phyloP scores from a whole-genome alignment of 2,329 filamentous ascomycete genomes.

The Dactylellina drechsleri region DNA sequence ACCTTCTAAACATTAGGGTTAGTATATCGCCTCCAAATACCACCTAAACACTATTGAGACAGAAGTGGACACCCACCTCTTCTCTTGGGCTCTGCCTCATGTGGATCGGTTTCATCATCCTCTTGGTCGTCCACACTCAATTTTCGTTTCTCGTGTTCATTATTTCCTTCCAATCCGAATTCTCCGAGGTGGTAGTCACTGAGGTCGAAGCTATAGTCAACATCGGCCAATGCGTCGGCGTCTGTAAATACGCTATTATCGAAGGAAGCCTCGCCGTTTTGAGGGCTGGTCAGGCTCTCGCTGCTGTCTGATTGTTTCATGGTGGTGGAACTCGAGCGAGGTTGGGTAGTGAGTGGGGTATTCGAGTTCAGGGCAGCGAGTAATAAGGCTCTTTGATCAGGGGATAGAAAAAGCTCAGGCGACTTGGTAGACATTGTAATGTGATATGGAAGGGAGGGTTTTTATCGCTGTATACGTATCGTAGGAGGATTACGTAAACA shows the following conservation, averaged over 20 bases:
- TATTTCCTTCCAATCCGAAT: slow-evolving; percentile 70
- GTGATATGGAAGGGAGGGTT: slow-evolving; percentile 57
- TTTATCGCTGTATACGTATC: slow-evolving; percentile 54
- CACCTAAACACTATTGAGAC: slow-evolving; percentile 46
- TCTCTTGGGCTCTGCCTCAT: slow-evolving; percentile 59
- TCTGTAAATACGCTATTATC: slow-evolving; percentile 49
- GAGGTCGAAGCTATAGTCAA: slow-evolving; percentile 78
- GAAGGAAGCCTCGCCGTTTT: slow-evolving; percentile 58
- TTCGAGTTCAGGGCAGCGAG: slow-evolving; percentile 81
- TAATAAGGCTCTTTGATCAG: slow-evolving; percentile 79
- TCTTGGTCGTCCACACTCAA: slow-evolving; percentile 60
- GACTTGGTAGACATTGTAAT: slow-evolving; percentile 49
- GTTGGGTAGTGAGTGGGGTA: slow-evolving; percentile 61
- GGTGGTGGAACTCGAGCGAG: slow-evolving; percentile 59
- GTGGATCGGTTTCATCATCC: slow-evolving; percentile 57
- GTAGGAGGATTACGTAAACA: slow-evolving; percentile 59
- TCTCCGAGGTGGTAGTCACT: slow-evolving; percentile 84
- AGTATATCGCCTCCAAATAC: slow-evolving; percentile 46
- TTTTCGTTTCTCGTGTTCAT: slow-evolving; percentile 69
- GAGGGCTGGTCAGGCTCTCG: slow-evolving; percentile 58
- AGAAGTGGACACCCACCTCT: slow-evolving; percentile 58
- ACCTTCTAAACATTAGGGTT: slow-evolving; percentile 77
- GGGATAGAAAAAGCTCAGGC: slow-evolving; percentile 73
- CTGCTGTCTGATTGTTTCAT: slow-evolving; percentile 55
- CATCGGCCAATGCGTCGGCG: slow-evolving; percentile 67